Evolutionary conservation across 805 yeast genomes (phyloP), one percentile per base, ranked within the genome.

Genomic region (Lachancea lanzarotensis): DNA sequence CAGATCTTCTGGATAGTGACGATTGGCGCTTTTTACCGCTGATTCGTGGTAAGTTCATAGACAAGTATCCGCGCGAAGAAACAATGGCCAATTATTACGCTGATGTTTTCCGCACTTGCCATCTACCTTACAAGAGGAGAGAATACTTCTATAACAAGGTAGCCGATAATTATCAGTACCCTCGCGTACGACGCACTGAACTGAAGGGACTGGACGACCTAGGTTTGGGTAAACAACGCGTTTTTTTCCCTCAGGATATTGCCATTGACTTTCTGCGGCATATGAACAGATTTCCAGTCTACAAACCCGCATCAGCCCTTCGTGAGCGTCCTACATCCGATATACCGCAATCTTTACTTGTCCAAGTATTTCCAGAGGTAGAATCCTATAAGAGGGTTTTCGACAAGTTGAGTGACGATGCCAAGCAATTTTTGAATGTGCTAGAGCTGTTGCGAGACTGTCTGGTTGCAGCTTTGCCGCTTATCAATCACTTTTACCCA

Each of bases 361-460:
- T 49, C n/a, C 59, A 58, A 44, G 26, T 62, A 11, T 62, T 62
- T 46, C 65, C 65, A 7, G 66, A 62, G 39, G 45, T 60, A 22
- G 65, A 60, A 43, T 45, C 46, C 19, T 58, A 54, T 36, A 52
- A 49, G 27, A 51, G 54, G 19, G 44, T 31, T 16, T 25, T 22
- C 26, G 40, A 47, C 19, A 36, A 27, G 16, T 38, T 60, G 47
- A 38, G 52, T 6, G 15, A 35, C 3, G 50, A 50, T 19, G 49
- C 59, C 3, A 40, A 48, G 36, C 46, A 51, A n/a, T 52, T 62
- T 38, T 38, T 60, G 9, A 37, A 45, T 7, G 26, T 56, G n/a
- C 44, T 62, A 33, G 58, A 58, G 22, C 35, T 43, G 5, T 38
- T 63, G 31, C 52, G 66, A 38, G 41, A 45, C 10, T 41, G 48